Evolutionary conservation across 345 rosid genomes (phyloP).

Genomic region (Noccaea bulbosa): DNA sequence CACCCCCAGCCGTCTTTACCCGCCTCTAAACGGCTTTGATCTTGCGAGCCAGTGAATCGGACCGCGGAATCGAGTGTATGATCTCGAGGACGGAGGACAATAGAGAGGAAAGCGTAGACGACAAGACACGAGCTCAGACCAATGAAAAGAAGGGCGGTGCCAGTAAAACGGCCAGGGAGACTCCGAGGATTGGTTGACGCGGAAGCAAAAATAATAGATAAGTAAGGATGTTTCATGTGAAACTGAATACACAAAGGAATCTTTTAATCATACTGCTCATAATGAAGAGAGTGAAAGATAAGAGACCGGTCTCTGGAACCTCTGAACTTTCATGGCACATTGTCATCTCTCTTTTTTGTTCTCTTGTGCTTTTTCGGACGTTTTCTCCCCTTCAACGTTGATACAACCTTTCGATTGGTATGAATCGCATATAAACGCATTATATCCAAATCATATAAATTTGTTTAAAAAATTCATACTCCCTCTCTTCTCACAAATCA

Average conservation of each 20-base stretch:
- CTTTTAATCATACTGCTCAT: slow-evolving; percentile 27
- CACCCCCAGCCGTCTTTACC: slow-evolving; percentile 50
- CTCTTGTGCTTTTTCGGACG: no score
- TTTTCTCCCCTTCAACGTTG: background rate
- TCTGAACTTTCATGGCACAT: slow-evolving; percentile 42
- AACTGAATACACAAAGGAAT: slow-evolving; percentile 17
- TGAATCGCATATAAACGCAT: no score
- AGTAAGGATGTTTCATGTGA: slow-evolving; percentile 35
- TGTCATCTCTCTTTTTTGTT: slow-evolving; percentile 16
- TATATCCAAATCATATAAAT: no score
- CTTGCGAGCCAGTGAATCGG: slow-evolving; percentile 29
- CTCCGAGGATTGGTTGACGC: slow-evolving; percentile 30
- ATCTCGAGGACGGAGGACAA: slow-evolving; percentile 46
- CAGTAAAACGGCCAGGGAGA: slow-evolving; percentile 57
- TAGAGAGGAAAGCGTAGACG: slow-evolving; percentile 71
- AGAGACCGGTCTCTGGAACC: slow-evolving; percentile 30
- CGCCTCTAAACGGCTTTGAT: slow-evolving; percentile 18
- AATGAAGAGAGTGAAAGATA: slow-evolving; percentile 31
- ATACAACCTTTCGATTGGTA: no score
- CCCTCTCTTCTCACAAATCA: no score
- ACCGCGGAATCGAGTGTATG: slow-evolving; percentile 27
- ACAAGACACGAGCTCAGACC: slow-evolving; percentile 64
- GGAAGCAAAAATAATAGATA: slow-evolving; percentile 29
- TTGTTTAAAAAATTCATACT: no score
- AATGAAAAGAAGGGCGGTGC: slow-evolving; percentile 54